Evolutionary conservation across 2,329 filamentous ascomycete genomes (phyloP), one percentile per base, ranked within the genome.

Genomic region (Stenocarpella maydis): DNA sequence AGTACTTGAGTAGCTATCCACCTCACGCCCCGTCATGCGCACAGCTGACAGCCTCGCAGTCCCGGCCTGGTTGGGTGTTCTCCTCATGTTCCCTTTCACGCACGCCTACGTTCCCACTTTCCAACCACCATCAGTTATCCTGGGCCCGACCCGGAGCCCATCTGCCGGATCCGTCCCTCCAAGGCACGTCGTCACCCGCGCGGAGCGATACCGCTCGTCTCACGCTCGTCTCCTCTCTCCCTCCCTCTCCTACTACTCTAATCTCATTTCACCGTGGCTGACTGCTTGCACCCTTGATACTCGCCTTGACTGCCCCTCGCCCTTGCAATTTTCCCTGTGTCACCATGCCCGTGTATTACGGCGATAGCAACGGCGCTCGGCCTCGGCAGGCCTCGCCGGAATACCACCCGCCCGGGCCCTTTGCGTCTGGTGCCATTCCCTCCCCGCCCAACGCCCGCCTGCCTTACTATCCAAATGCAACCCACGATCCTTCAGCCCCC

Each of bases 381-480:
- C 49, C 28, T 28, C 50, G n/a, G 52, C 41, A 45, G 19, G 9
- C 10, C 3, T 43, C 45, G 4, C 24, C 60, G 37, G 43, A 47
- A 12, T 58, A 50, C 60, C 49, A 37, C 24, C 43, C 39, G 28
- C 26, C 67, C 10, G 47, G 49, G n/a, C 49, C 47, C 4, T 53
- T 19, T 39, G 41, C 39, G 10, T 49, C 67, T 28, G 67, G 58
- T 21, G 58, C 45, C 17, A 37, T 54, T 34, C 49, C 41, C 4
- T 21, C 54, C 39, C 50, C 39, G 12, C 12, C 64, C 12, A 55
- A 43, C 21, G 26, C 50, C 54, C 69, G 71, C 31, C 61, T 69
- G 8, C 52, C 68, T 3, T 82, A 82, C 67, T 73, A 75, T 37
- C 65, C 58, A 4, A 34, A 61, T 26, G 10, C 73, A n/a, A 65